phyloP scores from a whole-genome alignment of 495 filamentous ascomycete genomes.

The Copromyces sp. region DNA sequence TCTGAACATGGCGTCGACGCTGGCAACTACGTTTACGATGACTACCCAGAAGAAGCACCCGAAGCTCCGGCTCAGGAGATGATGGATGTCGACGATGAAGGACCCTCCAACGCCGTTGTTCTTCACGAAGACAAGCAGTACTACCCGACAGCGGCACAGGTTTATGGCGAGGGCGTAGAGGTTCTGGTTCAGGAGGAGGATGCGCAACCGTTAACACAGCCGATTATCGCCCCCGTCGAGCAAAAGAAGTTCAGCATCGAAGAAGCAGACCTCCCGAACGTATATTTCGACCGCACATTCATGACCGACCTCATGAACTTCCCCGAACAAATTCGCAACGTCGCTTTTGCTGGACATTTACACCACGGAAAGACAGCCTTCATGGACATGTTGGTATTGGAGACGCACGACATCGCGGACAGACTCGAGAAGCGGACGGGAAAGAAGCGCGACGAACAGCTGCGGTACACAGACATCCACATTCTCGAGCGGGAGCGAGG shows the following conservation, averaged over 20 bases:
- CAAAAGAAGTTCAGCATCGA: conserved; percentile 93
- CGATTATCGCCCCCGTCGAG: conserved; percentile 86
- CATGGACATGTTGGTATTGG: conserved; percentile 94
- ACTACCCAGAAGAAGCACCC: conserved; percentile 53
- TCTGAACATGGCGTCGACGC: conserved; percentile 60
- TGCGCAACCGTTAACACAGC: conserved; percentile 81
- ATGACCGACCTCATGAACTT: conserved; percentile 96
- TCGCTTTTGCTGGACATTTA: conserved; percentile 83
- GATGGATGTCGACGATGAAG: conserved; percentile 91
- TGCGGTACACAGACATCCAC: conserved; percentile 90
- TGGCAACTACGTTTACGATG: conserved; percentile 73
- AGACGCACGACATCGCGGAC: conserved; percentile 81
- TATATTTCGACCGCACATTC: conserved; percentile 73
- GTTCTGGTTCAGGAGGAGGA: conserved; percentile 96
- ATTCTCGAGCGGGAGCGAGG: conserved; percentile 81
- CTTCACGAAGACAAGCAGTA: conserved; percentile 99
- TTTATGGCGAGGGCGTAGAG: conserved; percentile 90
- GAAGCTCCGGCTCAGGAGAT: conserved; percentile 64
- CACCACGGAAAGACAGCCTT: conserved; percentile 98
- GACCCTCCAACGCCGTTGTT: conserved; percentile 92
- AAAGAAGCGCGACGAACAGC: conserved; percentile 75
- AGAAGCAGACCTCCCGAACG: conserved; percentile 81
- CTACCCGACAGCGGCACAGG: conserved; percentile 89
- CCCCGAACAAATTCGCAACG: conserved; percentile 85
- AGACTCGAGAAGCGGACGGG: conserved; percentile 69